phyloP scores from a whole-genome alignment of 106 monocot species.

The Dendrobium huoshanense region DNA sequence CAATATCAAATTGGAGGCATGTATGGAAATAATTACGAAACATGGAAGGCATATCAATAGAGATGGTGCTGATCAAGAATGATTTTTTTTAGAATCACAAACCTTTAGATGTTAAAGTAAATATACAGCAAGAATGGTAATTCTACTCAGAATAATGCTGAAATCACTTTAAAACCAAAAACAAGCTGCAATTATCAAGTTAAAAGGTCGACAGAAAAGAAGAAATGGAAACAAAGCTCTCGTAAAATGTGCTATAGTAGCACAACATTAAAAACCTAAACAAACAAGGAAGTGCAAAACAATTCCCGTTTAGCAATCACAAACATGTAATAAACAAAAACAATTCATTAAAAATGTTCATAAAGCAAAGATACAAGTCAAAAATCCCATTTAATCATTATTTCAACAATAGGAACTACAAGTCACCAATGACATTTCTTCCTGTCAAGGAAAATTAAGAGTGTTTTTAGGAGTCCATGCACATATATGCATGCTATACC shows the following conservation, averaged over 20 bases:
- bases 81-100: too few relatives aligned
- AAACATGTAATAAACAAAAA: neutral
- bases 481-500: constrained; percentile 33
- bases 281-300: neutral
- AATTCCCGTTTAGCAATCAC: neutral
- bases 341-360: neutral
- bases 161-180: too few relatives aligned
- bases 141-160: too few relatives aligned
- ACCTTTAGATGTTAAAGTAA: too few relatives aligned
- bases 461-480: neutral
- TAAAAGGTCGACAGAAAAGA: neutral
- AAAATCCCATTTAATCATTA: neutral
- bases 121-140: too few relatives aligned
- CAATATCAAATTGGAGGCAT: too few relatives aligned
- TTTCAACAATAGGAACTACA: neutral
- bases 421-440: neutral
- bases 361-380: neutral
- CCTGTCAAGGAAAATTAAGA: neutral
- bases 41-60: too few relatives aligned
- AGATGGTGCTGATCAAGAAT: too few relatives aligned
- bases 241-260: neutral
- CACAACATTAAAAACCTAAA: neutral
- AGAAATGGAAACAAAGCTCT: neutral
- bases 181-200: too few relatives aligned
- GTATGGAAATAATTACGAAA: too few relatives aligned